phyloP scores from a whole-genome alignment of 768 basidiomycete species.

The Russula foetens region DNA sequence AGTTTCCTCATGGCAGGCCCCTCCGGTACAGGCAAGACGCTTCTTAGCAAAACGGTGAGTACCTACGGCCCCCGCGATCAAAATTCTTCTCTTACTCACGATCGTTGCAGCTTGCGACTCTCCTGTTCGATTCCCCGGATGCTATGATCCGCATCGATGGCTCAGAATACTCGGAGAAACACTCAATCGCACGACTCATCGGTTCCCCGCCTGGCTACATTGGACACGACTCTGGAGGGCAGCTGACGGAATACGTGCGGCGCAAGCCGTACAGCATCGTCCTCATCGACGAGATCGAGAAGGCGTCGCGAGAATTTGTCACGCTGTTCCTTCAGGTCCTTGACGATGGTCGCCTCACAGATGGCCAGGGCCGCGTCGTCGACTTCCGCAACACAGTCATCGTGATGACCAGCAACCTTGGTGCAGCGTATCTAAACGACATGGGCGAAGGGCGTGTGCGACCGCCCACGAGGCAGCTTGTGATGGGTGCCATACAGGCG shows the following conservation, averaged over 20 bases:
- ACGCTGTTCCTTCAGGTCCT: conserved; percentile 77
- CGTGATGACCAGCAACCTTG: conserved; percentile 92
- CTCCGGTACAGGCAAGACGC: conserved; percentile 85
- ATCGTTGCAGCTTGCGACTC: conserved; percentile 59
- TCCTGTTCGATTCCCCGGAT: conserved; percentile 86
- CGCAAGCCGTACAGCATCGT: conserved; percentile 86
- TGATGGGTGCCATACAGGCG: conserved; percentile 69
- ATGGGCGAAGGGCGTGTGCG: conserved; percentile 65
- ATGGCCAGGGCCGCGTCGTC: conserved; percentile 84
- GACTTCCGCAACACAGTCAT: conserved; percentile 90
- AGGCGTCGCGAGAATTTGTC: conserved; percentile 65
- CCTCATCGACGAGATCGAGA: conserved; percentile 86
- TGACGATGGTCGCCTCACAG: conserved; percentile 87
- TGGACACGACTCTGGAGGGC: conserved; percentile 84
- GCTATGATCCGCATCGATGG: conserved; percentile 92
- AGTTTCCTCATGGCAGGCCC: conserved; percentile 92
- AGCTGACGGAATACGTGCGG: conserved; percentile 88
- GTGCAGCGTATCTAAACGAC: conserved; percentile 68
- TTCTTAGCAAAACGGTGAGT: conserved; percentile 81
- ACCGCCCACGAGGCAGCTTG: conserved; percentile 49
- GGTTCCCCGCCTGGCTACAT: conserved; percentile 84
- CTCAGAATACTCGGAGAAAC: conserved; percentile 86
- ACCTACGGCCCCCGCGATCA: neutral
- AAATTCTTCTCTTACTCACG: conserved; percentile 2
- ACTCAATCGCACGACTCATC: conserved; percentile 64